These are phyloP conservation scores for Eleusine indica DNA, from an alignment of 176 grass and related monocot species.

Conservation along the genomic window DNA sequence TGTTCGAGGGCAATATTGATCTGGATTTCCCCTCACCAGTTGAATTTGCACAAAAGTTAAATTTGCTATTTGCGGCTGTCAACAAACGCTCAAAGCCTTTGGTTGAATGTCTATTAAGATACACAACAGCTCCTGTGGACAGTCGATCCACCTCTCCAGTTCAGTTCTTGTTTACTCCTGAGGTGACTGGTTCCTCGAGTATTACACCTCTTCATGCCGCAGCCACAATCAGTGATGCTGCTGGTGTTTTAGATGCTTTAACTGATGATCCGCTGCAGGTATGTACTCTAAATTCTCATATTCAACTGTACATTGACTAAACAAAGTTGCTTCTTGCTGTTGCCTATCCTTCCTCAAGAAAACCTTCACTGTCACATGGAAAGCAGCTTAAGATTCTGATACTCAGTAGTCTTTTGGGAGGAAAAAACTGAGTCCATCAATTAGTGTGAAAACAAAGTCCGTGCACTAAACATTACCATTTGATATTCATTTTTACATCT, in stretches of 20 bases:
- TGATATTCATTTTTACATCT: background rate
- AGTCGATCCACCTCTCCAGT: background rate
- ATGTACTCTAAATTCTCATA: slow-evolving; percentile 23
- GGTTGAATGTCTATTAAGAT: slow-evolving; percentile 63
- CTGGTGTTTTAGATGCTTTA: slow-evolving; percentile 70
- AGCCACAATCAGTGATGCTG: slow-evolving; percentile 52
- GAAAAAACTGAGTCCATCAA: slow-evolving; percentile 3
- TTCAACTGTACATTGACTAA: background rate
- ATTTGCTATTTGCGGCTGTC: slow-evolving; percentile 49
- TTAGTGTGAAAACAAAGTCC: slow-evolving; percentile 15
- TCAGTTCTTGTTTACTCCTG: slow-evolving; percentile 66
- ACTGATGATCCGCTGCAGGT: slow-evolving; percentile 80
- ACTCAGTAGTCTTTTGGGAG: background rate
- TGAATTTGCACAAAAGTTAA: slow-evolving; percentile 56
- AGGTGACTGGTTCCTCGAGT: slow-evolving; percentile 47
- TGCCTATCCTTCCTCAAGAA: background rate
- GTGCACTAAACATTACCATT: background rate
- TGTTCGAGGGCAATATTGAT: slow-evolving; percentile 57
- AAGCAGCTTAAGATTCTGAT: background rate
- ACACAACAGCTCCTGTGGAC: slow-evolving; percentile 37
- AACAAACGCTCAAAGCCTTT: slow-evolving; percentile 60
- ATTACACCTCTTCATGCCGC: slow-evolving; percentile 81
- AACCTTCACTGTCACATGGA: background rate
- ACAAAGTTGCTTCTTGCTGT: background rate
- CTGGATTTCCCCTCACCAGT: slow-evolving; percentile 43